Conservation (phyloP, 1,139 yeast species). For the Hanseniaspora sp. region DNA sequence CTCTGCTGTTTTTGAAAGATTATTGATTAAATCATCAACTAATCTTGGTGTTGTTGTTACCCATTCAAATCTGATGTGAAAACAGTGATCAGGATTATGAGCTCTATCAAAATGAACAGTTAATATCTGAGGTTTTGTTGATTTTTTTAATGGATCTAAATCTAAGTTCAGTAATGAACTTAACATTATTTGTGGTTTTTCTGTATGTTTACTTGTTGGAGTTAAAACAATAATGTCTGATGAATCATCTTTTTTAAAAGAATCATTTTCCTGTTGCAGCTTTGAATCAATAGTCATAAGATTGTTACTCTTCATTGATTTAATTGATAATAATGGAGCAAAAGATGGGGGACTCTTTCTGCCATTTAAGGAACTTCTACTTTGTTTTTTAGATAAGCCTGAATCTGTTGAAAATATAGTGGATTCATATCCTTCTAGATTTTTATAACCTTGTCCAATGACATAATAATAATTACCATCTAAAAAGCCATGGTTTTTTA, state of each 20-base stretch:
- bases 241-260: conserved; percentile 10
- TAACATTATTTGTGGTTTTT: conserved; percentile 25
- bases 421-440: conserved; percentile 23
- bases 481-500: conserved; percentile 66
- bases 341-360: conserved; percentile 11
- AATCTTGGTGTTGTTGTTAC: conserved; percentile 77
- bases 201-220: conserved; percentile 4
- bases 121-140: conserved; percentile 67
- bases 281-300: conserved; percentile 1
- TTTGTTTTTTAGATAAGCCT: not conserved
- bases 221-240: conserved; percentile 11
- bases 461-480: conserved; percentile 91
- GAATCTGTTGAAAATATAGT: not conserved
- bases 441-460: conserved; percentile 42
- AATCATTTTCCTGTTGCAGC: not conserved
- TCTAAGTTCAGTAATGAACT: conserved; percentile 53
- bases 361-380: not conserved
- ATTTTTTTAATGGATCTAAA: conserved; percentile 60
- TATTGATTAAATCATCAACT: conserved; percentile 75
- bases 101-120: conserved; percentile 83
- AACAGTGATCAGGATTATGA: conserved; percentile 92
- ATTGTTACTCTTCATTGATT: conserved; percentile 1
- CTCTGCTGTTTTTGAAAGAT: conserved; percentile 75
- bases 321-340: conserved; percentile 11
- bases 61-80: conserved; percentile 88